Base-by-base conservation (phyloP, 2,329 filamentous ascomycete genomes). In the Aquanectria penicillioides region DNA sequence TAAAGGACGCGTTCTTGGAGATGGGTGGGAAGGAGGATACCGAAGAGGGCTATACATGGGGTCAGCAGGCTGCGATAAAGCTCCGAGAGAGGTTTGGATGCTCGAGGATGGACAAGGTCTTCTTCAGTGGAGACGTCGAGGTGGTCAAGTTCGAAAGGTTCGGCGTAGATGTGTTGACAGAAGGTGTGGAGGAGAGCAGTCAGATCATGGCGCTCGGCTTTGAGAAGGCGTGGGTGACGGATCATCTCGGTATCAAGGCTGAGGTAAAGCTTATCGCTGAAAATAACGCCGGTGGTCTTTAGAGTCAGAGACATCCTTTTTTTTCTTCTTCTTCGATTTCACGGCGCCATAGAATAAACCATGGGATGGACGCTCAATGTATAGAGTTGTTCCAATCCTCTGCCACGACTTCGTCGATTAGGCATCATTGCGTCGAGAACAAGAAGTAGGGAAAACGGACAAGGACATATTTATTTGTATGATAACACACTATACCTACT, bases 11-110 rank as follows among this genome's bases (percentile, higher is more conserved):
- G 0, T 87, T 81, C 61, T 74, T 87, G 3, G 77, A 79, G 54
- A 74, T 78, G 3, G 83, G 83, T 0, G 83, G 83, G 0, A 49
- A 72, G 31, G 84, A 86, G 57, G 80, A 80, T 36, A 76, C 73
- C n/a, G 78, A 81, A 3, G 75, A 79, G 9, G 83, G 83, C 0
- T 84, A 80, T 64, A 87, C 85, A 0, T 87, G 85, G 85, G 85
- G 85, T 0, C 80, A 86, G 61, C 84, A 86, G 73, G 79, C 77
- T 3, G 66, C 76, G 3, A 73, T 74, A 2, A 68, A 59, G 41
- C 62, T 78, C 49, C 74, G 79, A 20, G 69, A 79, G 33, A 72
- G 66, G 54, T 86, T 81, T 69, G 83, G 83, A 0, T 80, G 77
- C 51, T 78, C 74, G 28, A 74, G 85, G 6, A 83, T 86, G 82